phyloP scores from a whole-genome alignment of 371 early-diverging fungal species.

The Globomyces sp. region DNA sequence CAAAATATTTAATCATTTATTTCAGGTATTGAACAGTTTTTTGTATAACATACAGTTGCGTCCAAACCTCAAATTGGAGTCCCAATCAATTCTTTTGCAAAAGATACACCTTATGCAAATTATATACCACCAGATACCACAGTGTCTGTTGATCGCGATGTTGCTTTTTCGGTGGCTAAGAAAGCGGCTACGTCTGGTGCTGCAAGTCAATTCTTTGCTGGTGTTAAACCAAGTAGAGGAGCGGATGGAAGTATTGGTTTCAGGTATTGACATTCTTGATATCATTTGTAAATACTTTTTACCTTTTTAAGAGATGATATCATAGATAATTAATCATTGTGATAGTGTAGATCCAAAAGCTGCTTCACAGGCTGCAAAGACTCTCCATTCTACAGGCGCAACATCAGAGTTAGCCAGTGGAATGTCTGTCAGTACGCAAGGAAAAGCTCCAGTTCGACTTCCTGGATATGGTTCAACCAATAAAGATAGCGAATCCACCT shows the following conservation, averaged over 20 bases:
- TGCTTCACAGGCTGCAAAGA: constrained; percentile 5
- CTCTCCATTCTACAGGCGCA: constrained; percentile 5
- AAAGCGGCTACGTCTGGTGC: constrained; percentile 14
- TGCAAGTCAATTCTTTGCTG: background rate
- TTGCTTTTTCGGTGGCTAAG: constrained; percentile 7
- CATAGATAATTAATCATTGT: too few species aligned
- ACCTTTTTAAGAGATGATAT: too few species aligned
- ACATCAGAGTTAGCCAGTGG: constrained; percentile 9
- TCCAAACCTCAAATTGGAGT: too few species aligned
- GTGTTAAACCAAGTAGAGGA: background rate
- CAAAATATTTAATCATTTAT: too few species aligned
- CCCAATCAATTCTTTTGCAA: too few species aligned
- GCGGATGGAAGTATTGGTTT: constrained; percentile 6
- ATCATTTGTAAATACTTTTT: too few species aligned
- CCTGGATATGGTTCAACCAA: background rate
- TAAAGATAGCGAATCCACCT: background rate
- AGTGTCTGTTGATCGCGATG: constrained; percentile 7
- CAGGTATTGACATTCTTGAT: too few species aligned
- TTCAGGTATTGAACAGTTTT: too few species aligned
- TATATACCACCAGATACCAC: background rate
- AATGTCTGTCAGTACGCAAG: background rate
- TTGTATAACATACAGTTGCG: too few species aligned
- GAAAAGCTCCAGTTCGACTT: background rate
- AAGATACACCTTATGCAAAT: background rate
- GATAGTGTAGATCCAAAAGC: constrained; percentile 11